phyloP scores from a whole-genome alignment of 805 yeast species.

The Starmerella cellae region DNA sequence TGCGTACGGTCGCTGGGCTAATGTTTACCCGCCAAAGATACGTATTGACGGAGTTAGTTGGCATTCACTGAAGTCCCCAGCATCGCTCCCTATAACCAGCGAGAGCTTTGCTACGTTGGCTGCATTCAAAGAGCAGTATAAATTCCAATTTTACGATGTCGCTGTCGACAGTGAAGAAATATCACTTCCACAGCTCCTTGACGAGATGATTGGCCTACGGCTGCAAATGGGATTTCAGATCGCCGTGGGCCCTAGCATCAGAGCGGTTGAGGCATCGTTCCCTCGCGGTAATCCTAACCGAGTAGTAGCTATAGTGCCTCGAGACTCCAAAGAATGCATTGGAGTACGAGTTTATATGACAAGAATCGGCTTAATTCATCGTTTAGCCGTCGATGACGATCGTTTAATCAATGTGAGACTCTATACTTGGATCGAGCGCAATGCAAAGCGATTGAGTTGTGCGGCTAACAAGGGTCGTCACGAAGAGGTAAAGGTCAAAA shows the following conservation, averaged over 20 bases:
- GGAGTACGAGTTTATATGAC: conserved; percentile 63
- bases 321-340: conserved; percentile 28
- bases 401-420: conserved; percentile 70
- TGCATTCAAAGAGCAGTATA: conserved; percentile 59
- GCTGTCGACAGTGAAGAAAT: conserved; percentile 17
- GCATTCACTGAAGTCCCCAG: conserved; percentile 88
- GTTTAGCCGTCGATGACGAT: conserved; percentile 59
- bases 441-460: conserved; percentile 5
- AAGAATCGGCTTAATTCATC: conserved; percentile 71
- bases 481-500: conserved; percentile 35
- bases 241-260: conserved; percentile 58
- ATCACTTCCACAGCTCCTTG: conserved; percentile 41
- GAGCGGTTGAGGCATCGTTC: conserved; percentile 48
- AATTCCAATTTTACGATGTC: conserved; percentile 64
- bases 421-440: conserved; percentile 30
- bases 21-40: conserved; percentile 66
- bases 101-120: conserved; percentile 58
- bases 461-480: conserved; percentile 4
- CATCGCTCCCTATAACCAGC: conserved; percentile 74
- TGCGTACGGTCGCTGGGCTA: conserved; percentile 79
- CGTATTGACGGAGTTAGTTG: conserved; percentile 66
- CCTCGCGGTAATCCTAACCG: conserved; percentile 43
- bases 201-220: conserved; percentile 77
- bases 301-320: conserved; percentile 45
- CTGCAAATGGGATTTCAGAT: conserved; percentile 82